Conservation (phyloP, 2,329 filamentous ascomycete species). For the Pseudogymnoascus sp. region DNA sequence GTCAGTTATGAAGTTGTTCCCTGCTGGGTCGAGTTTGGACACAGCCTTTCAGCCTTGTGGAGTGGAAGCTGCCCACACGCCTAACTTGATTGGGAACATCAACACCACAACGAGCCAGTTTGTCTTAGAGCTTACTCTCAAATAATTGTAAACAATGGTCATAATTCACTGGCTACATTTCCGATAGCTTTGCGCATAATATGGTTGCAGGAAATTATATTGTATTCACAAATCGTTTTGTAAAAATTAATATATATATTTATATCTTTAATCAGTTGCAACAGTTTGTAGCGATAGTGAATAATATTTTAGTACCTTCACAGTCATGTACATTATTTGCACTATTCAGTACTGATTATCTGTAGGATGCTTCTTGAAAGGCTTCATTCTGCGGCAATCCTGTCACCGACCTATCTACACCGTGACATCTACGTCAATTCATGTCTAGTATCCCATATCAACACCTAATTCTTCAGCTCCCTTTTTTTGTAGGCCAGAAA, state of each 20-base stretch:
- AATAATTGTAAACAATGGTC: neutral
- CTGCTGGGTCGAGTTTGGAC: constrained; percentile 6
- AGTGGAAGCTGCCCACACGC: neutral
- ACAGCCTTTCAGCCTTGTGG: constrained; percentile 11
- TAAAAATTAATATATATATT: neutral
- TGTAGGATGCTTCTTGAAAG: neutral
- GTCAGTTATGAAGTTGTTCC: neutral
- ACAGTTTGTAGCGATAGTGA: neutral
- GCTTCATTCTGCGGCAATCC: neutral
- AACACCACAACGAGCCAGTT: neutral
- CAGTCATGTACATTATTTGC: neutral
- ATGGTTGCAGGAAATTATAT: neutral
- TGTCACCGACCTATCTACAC: neutral
- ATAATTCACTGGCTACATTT: neutral
- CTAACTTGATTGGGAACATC: constrained; percentile 2
- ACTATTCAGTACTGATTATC: neutral
- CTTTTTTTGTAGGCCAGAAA: constrained; percentile 55
- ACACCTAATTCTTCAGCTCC: constrained; percentile 14
- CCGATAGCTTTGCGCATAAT: neutral
- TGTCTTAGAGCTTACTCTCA: neutral
- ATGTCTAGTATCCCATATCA: neutral
- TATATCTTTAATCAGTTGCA: no score
- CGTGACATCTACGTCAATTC: neutral
- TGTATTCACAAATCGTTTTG: neutral
- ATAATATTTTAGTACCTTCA: neutral